Evolutionary conservation across 2,329 filamentous ascomycete species (phyloP).

Genomic region (Claviceps sorghi): DNA sequence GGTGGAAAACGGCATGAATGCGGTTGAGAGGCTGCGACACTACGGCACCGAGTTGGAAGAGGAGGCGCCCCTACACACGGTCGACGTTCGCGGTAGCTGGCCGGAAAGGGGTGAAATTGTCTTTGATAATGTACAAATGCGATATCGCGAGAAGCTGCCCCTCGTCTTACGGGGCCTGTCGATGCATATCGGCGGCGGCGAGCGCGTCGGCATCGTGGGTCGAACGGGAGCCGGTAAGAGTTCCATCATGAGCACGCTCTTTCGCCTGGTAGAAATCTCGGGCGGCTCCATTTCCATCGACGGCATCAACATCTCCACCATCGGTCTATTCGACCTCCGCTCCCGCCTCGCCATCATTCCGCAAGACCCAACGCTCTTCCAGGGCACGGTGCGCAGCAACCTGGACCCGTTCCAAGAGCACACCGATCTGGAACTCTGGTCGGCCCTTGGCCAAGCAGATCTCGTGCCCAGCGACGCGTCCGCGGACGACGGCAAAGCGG

Average conservation of each 20-base stretch:
- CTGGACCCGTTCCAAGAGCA: slow-evolving; percentile 71
- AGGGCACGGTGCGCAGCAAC: slow-evolving; percentile 64
- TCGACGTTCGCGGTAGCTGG: slow-evolving; percentile 62
- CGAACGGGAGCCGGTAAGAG: slow-evolving; percentile 73
- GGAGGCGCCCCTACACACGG: slow-evolving; percentile 69
- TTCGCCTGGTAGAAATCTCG: slow-evolving; percentile 57
- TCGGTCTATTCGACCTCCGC: slow-evolving; percentile 62
- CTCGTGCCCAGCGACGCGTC: slow-evolving; percentile 46
- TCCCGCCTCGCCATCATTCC: slow-evolving; percentile 70
- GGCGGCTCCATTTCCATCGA: slow-evolving; percentile 50
- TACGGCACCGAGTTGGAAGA: slow-evolving; percentile 80
- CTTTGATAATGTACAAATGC: slow-evolving; percentile 64
- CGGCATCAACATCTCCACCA: slow-evolving; percentile 53
- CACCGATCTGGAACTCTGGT: slow-evolving; percentile 64
- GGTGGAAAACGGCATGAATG: slow-evolving; percentile 97
- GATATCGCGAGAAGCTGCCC: slow-evolving; percentile 57
- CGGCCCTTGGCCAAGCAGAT: slow-evolving; percentile 61
- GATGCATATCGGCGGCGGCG: slow-evolving; percentile 60
- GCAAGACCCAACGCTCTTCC: slow-evolving; percentile 72
- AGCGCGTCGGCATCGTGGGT: slow-evolving; percentile 69
- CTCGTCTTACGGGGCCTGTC: slow-evolving; percentile 56
- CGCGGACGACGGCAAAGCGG: slow-evolving; percentile 55
- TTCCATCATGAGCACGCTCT: slow-evolving; percentile 70
- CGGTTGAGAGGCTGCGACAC: slow-evolving; percentile 80
- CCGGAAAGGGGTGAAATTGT: slow-evolving; percentile 72